phyloP scores from a whole-genome alignment of 2,329 filamentous ascomycete species.

The Mollisiaceae sp. region DNA sequence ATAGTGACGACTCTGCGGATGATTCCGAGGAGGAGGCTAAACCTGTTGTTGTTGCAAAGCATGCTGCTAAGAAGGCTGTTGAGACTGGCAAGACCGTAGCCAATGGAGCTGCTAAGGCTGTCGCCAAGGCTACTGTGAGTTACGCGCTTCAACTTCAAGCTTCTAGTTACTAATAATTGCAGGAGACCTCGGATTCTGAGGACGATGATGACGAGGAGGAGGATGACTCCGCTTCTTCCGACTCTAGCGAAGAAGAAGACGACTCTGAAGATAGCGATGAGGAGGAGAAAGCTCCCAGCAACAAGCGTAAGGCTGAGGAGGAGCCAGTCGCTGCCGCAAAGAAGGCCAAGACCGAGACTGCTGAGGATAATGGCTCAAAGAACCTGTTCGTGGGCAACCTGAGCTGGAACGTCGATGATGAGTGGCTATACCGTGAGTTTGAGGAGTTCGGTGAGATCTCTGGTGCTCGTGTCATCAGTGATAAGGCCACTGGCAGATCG shows the following conservation, averaged over 20 bases:
- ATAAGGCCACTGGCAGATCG: constrained; percentile 69
- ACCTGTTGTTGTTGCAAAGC: constrained; percentile 32
- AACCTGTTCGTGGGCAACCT: constrained; percentile 77
- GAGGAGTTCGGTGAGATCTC: constrained; percentile 69
- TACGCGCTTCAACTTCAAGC: neutral
- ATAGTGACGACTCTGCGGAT: constrained; percentile 38
- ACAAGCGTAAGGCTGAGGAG: constrained; percentile 65
- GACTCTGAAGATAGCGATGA: constrained; percentile 33
- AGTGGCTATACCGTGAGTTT: constrained; percentile 72
- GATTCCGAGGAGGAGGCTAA: constrained; percentile 38
- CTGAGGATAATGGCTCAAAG: constrained; percentile 50
- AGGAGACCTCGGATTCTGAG: constrained; percentile 32
- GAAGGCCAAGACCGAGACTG: constrained; percentile 57
- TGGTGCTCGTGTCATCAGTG: constrained; percentile 69
- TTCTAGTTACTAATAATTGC: constrained; percentile 24
- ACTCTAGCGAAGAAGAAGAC: constrained; percentile 28
- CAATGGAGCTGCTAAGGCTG: constrained; percentile 40
- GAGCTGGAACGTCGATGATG: constrained; percentile 78
- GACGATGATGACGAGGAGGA: constrained; percentile 35
- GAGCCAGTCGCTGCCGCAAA: constrained; percentile 51
- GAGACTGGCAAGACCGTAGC: constrained; percentile 37
- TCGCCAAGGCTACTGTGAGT: constrained; percentile 42
- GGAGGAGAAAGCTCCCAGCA: constrained; percentile 48
- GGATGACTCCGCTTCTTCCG: constrained; percentile 32
- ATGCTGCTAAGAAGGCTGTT: constrained; percentile 37